Evolutionary conservation across 257 asterid species (phyloP).

Genomic region (Mitragyna speciosa): DNA sequence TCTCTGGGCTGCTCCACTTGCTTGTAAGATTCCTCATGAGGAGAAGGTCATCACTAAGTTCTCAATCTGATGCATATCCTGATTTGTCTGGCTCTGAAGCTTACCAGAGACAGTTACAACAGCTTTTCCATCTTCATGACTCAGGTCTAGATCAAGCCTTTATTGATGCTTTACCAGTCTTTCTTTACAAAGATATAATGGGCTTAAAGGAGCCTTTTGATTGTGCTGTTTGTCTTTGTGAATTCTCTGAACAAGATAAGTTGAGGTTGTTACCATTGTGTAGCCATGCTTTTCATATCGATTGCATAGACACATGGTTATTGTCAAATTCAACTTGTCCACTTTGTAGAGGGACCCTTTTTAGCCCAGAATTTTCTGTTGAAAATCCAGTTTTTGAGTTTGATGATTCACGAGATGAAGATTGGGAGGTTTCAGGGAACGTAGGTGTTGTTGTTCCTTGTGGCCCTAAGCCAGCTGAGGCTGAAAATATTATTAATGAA

Average conservation of each 20-base stretch:
- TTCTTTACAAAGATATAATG: conserved; percentile 64
- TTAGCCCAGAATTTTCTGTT: conserved; percentile 50
- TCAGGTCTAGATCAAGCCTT: conserved; percentile 78
- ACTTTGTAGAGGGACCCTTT: conserved; percentile 76
- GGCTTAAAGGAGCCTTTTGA: conserved; percentile 84
- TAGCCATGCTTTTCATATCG: conserved; percentile 88
- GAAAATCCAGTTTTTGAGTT: conserved; percentile 62
- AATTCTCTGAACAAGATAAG: conserved; percentile 62
- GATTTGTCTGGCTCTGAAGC: conserved; percentile 54
- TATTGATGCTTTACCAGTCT: conserved; percentile 83
- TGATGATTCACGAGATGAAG: conserved; percentile 56
- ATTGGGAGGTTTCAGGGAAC: conserved; percentile 32
- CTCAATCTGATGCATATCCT: conserved; percentile 36
- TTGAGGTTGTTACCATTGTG: conserved; percentile 76
- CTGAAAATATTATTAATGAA: conserved; percentile 39
- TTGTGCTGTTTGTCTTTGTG: conserved; percentile 88
- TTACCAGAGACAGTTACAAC: conserved; percentile 77
- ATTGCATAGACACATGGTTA: conserved; percentile 89
- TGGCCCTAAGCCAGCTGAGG: conserved; percentile 35
- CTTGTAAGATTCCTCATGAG: conserved; percentile 55
- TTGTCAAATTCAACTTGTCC: conserved; percentile 86
- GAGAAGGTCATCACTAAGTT: conserved; percentile 35
- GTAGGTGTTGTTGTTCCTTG: conserved; percentile 22
- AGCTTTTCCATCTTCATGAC: conserved; percentile 77
- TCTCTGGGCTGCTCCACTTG: conserved; percentile 60